phyloP scores from a whole-genome alignment of 257 asterid genomes.

The Przewalskia tangutica region DNA sequence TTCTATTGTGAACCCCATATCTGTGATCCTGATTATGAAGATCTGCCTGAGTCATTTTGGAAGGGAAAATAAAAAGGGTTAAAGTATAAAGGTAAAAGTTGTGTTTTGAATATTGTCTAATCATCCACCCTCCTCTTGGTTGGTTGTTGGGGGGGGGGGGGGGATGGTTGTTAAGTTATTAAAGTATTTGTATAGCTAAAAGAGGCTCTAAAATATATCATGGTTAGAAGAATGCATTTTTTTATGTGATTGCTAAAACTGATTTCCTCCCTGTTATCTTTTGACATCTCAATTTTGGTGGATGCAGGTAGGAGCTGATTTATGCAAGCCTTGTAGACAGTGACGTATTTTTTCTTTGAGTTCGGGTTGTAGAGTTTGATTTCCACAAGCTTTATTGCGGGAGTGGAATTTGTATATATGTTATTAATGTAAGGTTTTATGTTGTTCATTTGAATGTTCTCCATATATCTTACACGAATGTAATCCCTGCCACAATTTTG shows the following conservation, averaged over 20 bases:
- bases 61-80: neutral
- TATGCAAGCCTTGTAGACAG: constrained; percentile 3
- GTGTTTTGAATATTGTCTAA: neutral
- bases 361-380: constrained; percentile 11
- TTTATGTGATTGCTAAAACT: neutral
- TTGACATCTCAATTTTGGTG: constrained; percentile 25
- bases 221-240: neutral
- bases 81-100: neutral
- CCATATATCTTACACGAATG: neutral
- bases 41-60: neutral
- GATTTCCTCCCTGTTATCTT: constrained; percentile 6
- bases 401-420: constrained; percentile 8
- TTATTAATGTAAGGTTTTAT: constrained; percentile 7
- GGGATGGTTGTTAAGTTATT: neutral
- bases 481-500: constrained; percentile 1
- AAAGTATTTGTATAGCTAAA: neutral
- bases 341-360: constrained; percentile 3
- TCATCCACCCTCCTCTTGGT: neutral
- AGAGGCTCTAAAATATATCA: neutral
- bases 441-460: neutral
- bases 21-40: neutral
- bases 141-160: neutral
- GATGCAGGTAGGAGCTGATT: constrained; percentile 65
- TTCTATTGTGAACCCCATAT: neutral
- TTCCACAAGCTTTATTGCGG: constrained; percentile 2